These are phyloP conservation scores for Aegilops longissima DNA, from an alignment of 176 grass and related monocot species.

Conservation along the genomic window DNA sequence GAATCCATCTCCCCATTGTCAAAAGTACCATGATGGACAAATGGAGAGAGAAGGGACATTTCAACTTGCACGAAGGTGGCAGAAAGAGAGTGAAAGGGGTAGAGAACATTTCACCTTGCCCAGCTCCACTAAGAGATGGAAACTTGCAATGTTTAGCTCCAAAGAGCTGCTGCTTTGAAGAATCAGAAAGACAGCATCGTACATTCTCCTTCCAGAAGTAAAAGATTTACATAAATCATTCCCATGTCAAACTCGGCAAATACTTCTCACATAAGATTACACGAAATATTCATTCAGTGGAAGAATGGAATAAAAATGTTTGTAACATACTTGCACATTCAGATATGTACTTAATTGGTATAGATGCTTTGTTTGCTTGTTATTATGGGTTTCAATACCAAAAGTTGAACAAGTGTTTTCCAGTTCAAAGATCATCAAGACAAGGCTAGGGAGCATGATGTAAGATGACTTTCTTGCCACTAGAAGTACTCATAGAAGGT, in stretches of 20 bases:
- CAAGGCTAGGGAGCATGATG: background rate
- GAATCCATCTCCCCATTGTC: constrained; percentile 2
- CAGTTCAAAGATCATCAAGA: background rate
- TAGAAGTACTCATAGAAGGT: background rate
- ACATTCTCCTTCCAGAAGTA: constrained; percentile 65
- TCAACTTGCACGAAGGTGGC: constrained; percentile 1
- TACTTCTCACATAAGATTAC: background rate
- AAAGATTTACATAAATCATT: constrained; percentile 14
- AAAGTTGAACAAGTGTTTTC: background rate
- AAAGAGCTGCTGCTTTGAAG: constrained; percentile 63
- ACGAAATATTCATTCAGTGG: constrained; percentile 6
- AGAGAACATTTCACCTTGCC: constrained; percentile 51
- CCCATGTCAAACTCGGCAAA: background rate
- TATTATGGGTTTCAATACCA: background rate
- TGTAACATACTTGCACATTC: background rate
- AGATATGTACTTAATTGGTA: background rate
- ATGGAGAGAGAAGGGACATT: background rate
- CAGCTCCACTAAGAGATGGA: constrained; percentile 73
- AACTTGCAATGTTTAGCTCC: constrained; percentile 72
- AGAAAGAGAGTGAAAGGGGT: constrained; percentile 1
- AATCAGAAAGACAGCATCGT: constrained; percentile 66
- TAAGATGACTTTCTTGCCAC: background rate
- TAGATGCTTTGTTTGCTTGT: background rate
- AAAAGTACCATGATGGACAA: constrained; percentile 11
- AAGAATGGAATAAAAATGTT: background rate